Evolutionary conservation across 441 rosid species (phyloP).

Genomic region (Pelargonium myrrhifolium): DNA sequence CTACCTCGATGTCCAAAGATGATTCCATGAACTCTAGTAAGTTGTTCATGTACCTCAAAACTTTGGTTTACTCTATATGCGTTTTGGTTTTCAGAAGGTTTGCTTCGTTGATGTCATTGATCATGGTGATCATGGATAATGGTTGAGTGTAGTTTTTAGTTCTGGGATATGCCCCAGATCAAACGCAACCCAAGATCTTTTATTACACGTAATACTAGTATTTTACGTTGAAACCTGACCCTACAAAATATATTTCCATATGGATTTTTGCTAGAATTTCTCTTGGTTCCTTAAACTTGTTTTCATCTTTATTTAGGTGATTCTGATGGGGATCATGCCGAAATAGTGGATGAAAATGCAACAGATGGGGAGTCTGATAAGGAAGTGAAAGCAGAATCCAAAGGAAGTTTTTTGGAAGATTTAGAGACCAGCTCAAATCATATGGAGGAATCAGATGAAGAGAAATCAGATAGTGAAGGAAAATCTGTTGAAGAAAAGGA

Average conservation of each 20-base stretch:
- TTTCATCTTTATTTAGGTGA: constrained; percentile 25
- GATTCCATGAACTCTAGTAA: constrained; percentile 31
- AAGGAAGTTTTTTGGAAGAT: constrained; percentile 30
- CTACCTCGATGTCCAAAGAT: constrained; percentile 19
- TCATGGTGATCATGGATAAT: too few species aligned
- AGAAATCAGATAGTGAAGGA: background rate
- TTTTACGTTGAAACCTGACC: background rate
- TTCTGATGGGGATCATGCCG: constrained; percentile 33
- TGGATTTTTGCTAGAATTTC: background rate
- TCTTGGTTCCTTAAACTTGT: background rate
- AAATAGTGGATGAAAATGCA: constrained; percentile 24
- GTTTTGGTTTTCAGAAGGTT: background rate
- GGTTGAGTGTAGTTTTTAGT: too few species aligned
- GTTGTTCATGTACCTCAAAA: constrained; percentile 8
- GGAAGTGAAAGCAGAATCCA: constrained; percentile 35
- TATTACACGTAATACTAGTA: background rate
- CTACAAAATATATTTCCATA: background rate
- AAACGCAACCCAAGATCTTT: background rate
- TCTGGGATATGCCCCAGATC: too few species aligned
- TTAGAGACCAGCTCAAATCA: constrained; percentile 22
- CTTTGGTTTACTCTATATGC: background rate
- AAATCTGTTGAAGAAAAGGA: background rate
- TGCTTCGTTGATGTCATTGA: too few species aligned
- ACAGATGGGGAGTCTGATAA: constrained; percentile 39
- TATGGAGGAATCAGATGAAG: constrained; percentile 33